A percentile compares a stretch with the other conserved stretches of the same genome.
Conservation (phyloP, 192 early-diverging fungal species). For the Coemansia sp. region DNA sequence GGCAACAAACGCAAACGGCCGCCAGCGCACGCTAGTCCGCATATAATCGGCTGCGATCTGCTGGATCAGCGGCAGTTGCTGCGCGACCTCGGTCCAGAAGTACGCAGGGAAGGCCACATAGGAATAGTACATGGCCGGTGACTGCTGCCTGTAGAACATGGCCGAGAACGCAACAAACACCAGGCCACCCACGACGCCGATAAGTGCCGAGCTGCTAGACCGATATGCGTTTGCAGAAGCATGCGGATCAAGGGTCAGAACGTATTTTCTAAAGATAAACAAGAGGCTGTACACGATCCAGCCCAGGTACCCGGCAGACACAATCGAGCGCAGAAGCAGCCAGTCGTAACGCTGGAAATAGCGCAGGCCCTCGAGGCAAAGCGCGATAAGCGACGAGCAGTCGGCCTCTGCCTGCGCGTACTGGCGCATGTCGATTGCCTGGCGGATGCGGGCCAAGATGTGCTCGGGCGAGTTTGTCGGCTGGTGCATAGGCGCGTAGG, state of each 20-base stretch:
- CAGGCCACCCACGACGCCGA: slow-evolving; percentile 45
- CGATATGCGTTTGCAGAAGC: not conserved
- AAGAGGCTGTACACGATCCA: slow-evolving; percentile 86
- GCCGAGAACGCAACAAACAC: slow-evolving; percentile 50
- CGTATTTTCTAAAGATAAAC: slow-evolving; percentile 74
- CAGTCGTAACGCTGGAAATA: slow-evolving; percentile 98
- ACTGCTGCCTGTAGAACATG: slow-evolving; percentile 74
- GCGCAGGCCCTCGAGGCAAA: slow-evolving; percentile 80
- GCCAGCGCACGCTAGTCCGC: slow-evolving; percentile 32
- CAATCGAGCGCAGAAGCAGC: slow-evolving; percentile 82
- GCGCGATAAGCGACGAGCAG: slow-evolving; percentile 62
- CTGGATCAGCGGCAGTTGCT: slow-evolving; percentile 36
- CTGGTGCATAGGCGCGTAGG: slow-evolving; percentile 67
- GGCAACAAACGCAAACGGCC: slow-evolving; percentile 36
- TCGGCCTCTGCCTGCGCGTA: slow-evolving; percentile 69
- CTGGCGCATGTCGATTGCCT: slow-evolving; percentile 59
- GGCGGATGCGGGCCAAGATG: slow-evolving; percentile 60
- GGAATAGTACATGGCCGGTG: slow-evolving; percentile 83
- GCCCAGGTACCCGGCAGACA: slow-evolving; percentile 83
- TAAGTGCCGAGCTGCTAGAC: slow-evolving; percentile 16
- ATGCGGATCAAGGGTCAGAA: slow-evolving; percentile 19
- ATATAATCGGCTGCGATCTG: slow-evolving; percentile 30
- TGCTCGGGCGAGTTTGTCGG: slow-evolving; percentile 54
- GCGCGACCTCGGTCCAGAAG: slow-evolving; percentile 74
- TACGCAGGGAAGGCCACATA: slow-evolving; percentile 83